Percentiles rank a stretch among this genome's conserved stretches.
These are phyloP conservation scores for Neocallimastix lanati DNA, from an alignment of 192 early-diverging fungal species.

Conservation along the genomic window DNA sequence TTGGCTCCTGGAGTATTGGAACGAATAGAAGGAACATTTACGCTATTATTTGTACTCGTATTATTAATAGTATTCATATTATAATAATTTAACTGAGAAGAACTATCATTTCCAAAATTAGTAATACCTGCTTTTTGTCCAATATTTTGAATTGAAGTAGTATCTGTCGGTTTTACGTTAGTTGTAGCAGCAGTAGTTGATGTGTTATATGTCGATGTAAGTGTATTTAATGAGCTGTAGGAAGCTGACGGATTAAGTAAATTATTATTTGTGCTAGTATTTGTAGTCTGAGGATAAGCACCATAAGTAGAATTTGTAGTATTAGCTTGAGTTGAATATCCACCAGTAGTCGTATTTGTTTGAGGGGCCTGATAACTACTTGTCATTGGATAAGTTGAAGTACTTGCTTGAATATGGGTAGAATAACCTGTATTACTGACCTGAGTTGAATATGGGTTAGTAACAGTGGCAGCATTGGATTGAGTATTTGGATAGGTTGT, in stretches of 20 bases:
- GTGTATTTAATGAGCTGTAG: background rate
- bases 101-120: background rate
- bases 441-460: no score
- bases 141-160: background rate
- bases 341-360: background rate
- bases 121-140: background rate
- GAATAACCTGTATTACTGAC: background rate
- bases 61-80: no score
- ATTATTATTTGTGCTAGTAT: background rate
- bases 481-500: background rate
- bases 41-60: background rate
- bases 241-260: background rate
- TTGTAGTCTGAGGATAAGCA: background rate
- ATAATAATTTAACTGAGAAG: background rate
- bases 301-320: background rate
- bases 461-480: background rate
- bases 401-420: background rate
- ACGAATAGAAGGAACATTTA: background rate
- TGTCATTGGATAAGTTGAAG: background rate
- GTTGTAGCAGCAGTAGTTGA: background rate
- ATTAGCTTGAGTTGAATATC: background rate
- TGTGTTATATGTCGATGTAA: background rate
- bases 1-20: background rate
- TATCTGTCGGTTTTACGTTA: background rate
- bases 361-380: background rate